Evolutionary conservation across 768 basidiomycete genomes (phyloP).

Genomic region (Leccinum pellstonianum): DNA sequence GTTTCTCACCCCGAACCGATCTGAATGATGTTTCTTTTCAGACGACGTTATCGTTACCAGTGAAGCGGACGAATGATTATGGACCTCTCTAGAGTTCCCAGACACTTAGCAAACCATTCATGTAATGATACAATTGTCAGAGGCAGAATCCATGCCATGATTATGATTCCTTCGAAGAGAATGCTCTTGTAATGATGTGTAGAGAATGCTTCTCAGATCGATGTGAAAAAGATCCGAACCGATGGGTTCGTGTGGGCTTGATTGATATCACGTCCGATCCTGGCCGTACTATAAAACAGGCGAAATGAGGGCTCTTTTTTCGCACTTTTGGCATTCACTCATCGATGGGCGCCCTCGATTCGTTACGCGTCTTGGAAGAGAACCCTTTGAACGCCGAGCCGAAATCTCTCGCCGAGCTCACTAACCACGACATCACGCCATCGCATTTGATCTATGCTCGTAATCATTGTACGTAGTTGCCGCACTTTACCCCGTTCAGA

Average conservation of each 20-base stretch:
- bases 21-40: conserved; percentile 28
- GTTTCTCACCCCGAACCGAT: conserved; percentile 1
- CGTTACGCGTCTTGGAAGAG: conserved; percentile 22
- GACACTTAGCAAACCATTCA: conserved; percentile 20
- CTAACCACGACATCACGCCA: conserved; percentile 48
- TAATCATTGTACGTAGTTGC: conserved; percentile 61
- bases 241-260: not conserved
- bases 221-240: not conserved
- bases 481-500: not conserved
- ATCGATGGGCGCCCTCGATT: conserved; percentile 22
- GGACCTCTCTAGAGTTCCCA: conserved; percentile 20
- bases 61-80: conserved; percentile 59
- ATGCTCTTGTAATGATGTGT: not conserved
- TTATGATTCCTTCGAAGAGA: not conserved
- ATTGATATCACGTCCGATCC: not conserved
- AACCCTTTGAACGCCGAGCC: conserved; percentile 75
- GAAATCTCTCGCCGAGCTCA: conserved; percentile 53
- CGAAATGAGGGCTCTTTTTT: not conserved
- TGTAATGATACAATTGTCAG: conserved; percentile 25
- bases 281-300: not conserved
- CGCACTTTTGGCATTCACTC: not conserved
- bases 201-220: not conserved
- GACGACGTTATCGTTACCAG: conserved; percentile 80
- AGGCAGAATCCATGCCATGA: not conserved
- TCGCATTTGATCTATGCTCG: conserved; percentile 66